Evolutionary conservation across 768 basidiomycete species (phyloP).

Genomic region (Leccinellum albellum): DNA sequence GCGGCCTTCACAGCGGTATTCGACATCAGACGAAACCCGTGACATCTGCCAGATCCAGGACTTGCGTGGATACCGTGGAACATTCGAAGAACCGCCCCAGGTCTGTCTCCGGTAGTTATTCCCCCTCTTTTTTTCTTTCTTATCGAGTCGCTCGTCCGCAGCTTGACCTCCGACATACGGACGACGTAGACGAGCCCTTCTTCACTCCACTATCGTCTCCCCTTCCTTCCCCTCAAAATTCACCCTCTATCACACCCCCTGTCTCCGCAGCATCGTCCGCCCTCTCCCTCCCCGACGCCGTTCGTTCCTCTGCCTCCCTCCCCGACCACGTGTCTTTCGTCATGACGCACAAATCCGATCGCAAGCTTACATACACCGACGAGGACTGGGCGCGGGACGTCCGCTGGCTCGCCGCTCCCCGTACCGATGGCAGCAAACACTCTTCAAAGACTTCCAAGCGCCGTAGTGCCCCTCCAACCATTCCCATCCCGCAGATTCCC

Average conservation of each 20-base stretch:
- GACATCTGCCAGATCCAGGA: conserved; percentile 5
- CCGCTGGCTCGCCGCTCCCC: conserved; percentile 53
- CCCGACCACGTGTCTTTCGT: conserved; percentile 25
- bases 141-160: conserved; percentile 4
- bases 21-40: conserved; percentile 19
- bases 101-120: conserved; percentile 14
- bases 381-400: conserved; percentile 69
- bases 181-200: conserved; percentile 45
- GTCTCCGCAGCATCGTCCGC: conserved; percentile 30
- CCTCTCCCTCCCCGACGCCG: conserved; percentile 31
- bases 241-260: conserved; percentile 21
- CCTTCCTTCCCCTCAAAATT: conserved; percentile 14
- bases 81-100: conserved; percentile 10
- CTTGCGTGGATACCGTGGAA: conserved; percentile 6
- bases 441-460: conserved; percentile 20
- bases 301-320: conserved; percentile 29
- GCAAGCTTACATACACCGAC: conserved; percentile 41
- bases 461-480: conserved; percentile 15
- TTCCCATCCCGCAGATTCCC: conserved; percentile 2
- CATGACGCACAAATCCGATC: conserved; percentile 21
- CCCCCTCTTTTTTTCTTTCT: neutral
- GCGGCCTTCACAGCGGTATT: conserved; percentile 62
- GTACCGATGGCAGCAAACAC: conserved; percentile 13
- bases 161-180: conserved; percentile 13
- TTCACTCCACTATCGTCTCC: conserved; percentile 39